A percentile compares a stretch with the other conserved stretches of the same genome.
Evolutionary conservation across 345 rosid genomes (phyloP).

Genomic region (Eucalyptus dawsonii): DNA sequence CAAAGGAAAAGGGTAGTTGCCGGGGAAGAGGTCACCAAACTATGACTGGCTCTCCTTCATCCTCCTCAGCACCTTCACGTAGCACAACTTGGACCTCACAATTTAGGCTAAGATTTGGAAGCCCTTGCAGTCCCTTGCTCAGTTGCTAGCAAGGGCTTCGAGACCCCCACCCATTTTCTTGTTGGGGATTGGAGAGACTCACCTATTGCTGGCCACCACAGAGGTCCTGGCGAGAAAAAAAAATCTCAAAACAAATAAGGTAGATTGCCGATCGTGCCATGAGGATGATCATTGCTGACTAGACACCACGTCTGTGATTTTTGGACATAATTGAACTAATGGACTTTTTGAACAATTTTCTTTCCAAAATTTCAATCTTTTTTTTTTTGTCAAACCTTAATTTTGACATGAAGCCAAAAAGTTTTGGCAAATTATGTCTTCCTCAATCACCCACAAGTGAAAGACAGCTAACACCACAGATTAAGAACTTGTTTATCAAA

Average conservation of each 20-base stretch:
- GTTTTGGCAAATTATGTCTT: background rate
- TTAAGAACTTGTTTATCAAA: background rate
- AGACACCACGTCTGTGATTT: too few species aligned
- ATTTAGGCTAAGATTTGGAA: background rate
- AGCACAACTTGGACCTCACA: background rate
- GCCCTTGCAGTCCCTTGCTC: background rate
- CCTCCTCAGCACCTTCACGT: background rate
- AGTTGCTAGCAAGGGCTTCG: background rate
- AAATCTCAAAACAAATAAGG: background rate
- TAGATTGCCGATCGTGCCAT: too few species aligned
- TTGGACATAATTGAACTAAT: too few species aligned
- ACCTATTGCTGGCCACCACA: background rate
- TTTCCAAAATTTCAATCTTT: background rate
- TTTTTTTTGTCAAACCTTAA: background rate
- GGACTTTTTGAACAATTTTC: background rate
- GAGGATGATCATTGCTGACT: too few species aligned
- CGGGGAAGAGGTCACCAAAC: background rate
- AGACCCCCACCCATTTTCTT: background rate
- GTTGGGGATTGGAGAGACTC: accelerated
- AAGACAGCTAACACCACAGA: background rate
- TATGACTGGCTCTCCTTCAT: background rate
- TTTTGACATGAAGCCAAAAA: background rate
- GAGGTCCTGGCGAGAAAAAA: background rate
- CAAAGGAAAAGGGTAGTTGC: background rate
- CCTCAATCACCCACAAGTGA: background rate